Evolutionary conservation across 1,139 yeast genomes (phyloP).

Genomic region (Candida tropicalis): DNA sequence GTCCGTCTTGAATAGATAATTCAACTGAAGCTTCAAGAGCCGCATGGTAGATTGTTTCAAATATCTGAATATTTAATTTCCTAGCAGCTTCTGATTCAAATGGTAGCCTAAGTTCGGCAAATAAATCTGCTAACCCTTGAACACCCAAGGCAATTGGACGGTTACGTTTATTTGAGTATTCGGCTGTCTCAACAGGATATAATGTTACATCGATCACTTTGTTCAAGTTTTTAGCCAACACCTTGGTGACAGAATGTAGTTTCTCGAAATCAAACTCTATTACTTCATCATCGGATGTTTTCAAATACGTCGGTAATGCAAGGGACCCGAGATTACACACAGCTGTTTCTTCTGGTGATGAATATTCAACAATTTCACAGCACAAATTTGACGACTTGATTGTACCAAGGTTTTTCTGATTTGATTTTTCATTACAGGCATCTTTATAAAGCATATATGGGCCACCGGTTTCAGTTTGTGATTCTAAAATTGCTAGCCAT

Average conservation of each 20-base stretch:
- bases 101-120: constrained; percentile 73
- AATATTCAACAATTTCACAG: constrained; percentile 59
- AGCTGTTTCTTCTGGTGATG: constrained; percentile 57
- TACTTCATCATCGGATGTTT: constrained; percentile 33
- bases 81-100: constrained; percentile 78
- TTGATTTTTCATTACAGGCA: constrained; percentile 55
- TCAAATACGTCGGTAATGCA: constrained; percentile 50
- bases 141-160: constrained; percentile 91
- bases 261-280: constrained; percentile 68
- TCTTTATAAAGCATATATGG: constrained; percentile 63
- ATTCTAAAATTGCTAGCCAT: constrained; percentile 55
- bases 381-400: constrained; percentile 62
- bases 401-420: constrained; percentile 57
- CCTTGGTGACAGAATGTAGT: constrained; percentile 73
- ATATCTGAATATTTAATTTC: constrained; percentile 72
- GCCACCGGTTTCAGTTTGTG: constrained; percentile 63
- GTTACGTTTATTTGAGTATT: constrained; percentile 68
- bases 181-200: constrained; percentile 77
- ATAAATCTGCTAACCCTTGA: constrained; percentile 89
- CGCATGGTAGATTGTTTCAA: constrained; percentile 89
- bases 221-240: constrained; percentile 73
- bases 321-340: constrained; percentile 59
- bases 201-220: constrained; percentile 75
- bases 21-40: constrained; percentile 81
- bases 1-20: constrained; percentile 65